Evolutionary conservation across 805 yeast genomes (phyloP).

Genomic region (Grigorovia humatica): DNA sequence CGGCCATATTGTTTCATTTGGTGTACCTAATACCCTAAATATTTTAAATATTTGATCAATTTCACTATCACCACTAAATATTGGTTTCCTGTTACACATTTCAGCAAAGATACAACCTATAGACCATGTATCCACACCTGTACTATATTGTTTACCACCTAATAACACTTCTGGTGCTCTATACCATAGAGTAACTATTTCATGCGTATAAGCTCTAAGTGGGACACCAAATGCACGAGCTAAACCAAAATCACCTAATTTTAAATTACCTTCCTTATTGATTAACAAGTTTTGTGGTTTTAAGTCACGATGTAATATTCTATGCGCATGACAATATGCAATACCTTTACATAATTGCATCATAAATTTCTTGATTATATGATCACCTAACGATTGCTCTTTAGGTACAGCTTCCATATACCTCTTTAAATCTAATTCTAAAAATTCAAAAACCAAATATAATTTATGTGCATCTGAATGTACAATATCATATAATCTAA

Average conservation of each 20-base stretch:
- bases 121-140: constrained; percentile 97
- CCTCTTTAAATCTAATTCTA: constrained; percentile 88
- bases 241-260: constrained; percentile 92
- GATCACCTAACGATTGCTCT: constrained; percentile 81
- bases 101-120: constrained; percentile 97
- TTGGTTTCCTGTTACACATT: constrained; percentile 95
- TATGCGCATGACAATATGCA: constrained; percentile 51
- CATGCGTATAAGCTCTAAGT: constrained; percentile 92
- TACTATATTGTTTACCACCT: constrained; percentile 91
- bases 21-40: constrained; percentile 92
- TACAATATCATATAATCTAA: constrained; percentile 86
- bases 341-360: constrained; percentile 86
- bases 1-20: constrained; percentile 94
- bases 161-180: constrained; percentile 94
- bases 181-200: constrained; percentile 96
- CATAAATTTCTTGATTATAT: constrained; percentile 83
- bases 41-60: constrained; percentile 91
- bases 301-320: constrained; percentile 64
- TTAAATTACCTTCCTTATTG: constrained; percentile 80
- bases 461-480: constrained; percentile 88
- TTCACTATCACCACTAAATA: constrained; percentile 92
- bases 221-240: constrained; percentile 98
- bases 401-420: constrained; percentile 87
- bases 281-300: constrained; percentile 93
- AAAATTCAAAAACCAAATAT: constrained; percentile 83